Base-by-base conservation (phyloP, 371 early-diverging fungal species). In the Chytridium lagenaria region DNA sequence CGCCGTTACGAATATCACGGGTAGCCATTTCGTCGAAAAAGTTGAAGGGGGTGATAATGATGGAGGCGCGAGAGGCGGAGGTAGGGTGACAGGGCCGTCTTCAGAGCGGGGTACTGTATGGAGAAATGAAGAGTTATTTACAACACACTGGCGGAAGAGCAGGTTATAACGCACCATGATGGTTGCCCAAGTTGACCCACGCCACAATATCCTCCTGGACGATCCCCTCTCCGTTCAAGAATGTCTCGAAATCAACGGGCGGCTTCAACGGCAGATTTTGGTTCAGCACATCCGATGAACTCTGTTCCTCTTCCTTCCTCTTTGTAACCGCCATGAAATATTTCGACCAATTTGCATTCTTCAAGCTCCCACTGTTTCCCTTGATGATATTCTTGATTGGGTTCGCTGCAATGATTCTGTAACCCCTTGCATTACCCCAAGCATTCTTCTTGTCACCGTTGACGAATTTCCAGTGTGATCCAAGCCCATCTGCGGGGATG, bases 1-100 rank as follows among this genome's bases (percentile, higher is more conserved):
- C 61, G 37, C 61, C 36, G 36, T 31, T 34, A 3, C 36, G 3
- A 34, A 61, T 12, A 26, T 61, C 61, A 7, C 61, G 30, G 23
- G 61, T 22, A 26, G 61, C 61, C 61, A 61, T 61, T 61, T 61
- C 61, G 23, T 71, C 65, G 33, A 71, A 71, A 68, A 67, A 72
- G 67, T 72, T 72, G 73, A 72, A 72, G 12, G 73, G 73, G 31
- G 73, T 68, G 31, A 72, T 2, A 64, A 72, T 28, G 33, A 72
- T 49, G 12, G 57, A 50, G 52, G 68, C 28, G 39, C 44, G 65
- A 28, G 73, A 38, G 7, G 73, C 28, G 37, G 39, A 49, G 30
- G 73, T 52, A 68, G 37, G 23, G 73, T 72, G 50, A 33, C 36
- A 7, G 73, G 73, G 30, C 49, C 68, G 37, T 72, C 73, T 34